phyloP scores from a whole-genome alignment of 2,329 filamentous ascomycete genomes.

The Didymella pomorum region DNA sequence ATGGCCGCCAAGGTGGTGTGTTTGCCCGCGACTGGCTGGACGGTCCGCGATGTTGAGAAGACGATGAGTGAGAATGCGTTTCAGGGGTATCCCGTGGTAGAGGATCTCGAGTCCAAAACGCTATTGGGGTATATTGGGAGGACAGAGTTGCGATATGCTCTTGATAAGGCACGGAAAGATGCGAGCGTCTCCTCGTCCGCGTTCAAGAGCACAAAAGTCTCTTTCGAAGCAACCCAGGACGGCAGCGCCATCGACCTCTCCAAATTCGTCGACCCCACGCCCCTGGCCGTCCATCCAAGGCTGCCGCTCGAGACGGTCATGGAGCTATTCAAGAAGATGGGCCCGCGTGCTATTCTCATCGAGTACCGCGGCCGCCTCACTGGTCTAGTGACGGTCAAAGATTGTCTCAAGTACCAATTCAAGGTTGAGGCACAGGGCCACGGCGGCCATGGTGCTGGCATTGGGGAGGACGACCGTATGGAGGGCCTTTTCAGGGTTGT shows the following conservation, averaged over 20 bases:
- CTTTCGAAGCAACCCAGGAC: constrained; percentile 23
- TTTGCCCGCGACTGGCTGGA: constrained; percentile 77
- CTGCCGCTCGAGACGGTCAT: constrained; percentile 95
- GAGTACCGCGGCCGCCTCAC: constrained; percentile 85
- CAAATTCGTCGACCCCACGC: constrained; percentile 87
- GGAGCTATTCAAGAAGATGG: constrained; percentile 98
- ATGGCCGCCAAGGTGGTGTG: constrained; percentile 82
- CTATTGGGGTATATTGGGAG: constrained; percentile 92
- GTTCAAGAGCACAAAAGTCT: constrained; percentile 54
- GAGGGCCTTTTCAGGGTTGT: constrained; percentile 40
- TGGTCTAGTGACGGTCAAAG: constrained; percentile 93
- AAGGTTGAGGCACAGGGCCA: constrained; percentile 88
- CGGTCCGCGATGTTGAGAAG: constrained; percentile 77
- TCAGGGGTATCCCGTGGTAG: constrained; percentile 92
- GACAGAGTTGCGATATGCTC: constrained; percentile 89
- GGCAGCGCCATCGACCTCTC: constrained; percentile 71
- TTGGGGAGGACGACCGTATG: constrained; percentile 36
- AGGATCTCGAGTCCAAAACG: constrained; percentile 72
- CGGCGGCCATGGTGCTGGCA: constrained; percentile 17
- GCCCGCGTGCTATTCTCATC: constrained; percentile 88
- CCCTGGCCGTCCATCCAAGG: constrained; percentile 88
- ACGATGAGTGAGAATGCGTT: constrained; percentile 81
- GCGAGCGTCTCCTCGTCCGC: constrained; percentile 58
- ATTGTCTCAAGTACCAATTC: constrained; percentile 97
- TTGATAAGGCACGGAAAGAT: constrained; percentile 78